phyloP scores from a whole-genome alignment of 805 yeast species.

The Lachancea sp. region DNA sequence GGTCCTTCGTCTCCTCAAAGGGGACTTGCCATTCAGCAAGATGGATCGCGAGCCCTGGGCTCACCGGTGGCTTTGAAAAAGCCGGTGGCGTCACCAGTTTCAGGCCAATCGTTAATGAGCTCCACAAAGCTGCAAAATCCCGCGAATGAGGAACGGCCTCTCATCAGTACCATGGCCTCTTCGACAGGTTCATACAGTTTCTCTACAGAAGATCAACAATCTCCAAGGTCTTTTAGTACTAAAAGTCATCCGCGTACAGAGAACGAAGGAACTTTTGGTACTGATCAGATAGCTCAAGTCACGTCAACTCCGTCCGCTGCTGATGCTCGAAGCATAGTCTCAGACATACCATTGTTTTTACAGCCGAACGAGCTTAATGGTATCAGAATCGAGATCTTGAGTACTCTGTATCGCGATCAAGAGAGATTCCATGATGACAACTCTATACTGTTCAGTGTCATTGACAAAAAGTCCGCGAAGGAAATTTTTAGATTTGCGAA shows the following conservation, averaged over 20 bases:
- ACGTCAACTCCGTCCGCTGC: background rate
- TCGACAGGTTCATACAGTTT: background rate
- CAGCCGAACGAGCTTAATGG: slow-evolving; percentile 55
- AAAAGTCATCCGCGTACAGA: background rate
- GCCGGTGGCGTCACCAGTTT: background rate
- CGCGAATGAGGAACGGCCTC: background rate
- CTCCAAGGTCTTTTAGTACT: slow-evolving; percentile 1
- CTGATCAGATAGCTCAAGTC: background rate
- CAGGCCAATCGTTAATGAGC: background rate
- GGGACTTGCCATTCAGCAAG: background rate
- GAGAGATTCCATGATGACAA: slow-evolving; percentile 49
- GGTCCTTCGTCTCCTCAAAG: background rate
- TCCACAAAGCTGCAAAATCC: background rate
- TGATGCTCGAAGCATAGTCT: slow-evolving; percentile 6
- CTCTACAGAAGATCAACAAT: slow-evolving; percentile 1
- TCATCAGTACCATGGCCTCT: background rate
- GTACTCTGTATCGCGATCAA: slow-evolving; percentile 40
- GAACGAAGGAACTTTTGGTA: background rate
- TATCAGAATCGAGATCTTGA: slow-evolving; percentile 41
- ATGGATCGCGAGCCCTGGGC: slow-evolving; percentile 1
- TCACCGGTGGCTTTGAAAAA: slow-evolving; percentile 7
- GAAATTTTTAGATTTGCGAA: slow-evolving; percentile 75
- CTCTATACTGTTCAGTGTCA: slow-evolving; percentile 52
- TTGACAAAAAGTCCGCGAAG: slow-evolving; percentile 52
- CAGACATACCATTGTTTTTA: slow-evolving; percentile 46